A percentile compares a stretch with the other conserved stretches of the same genome.
Evolutionary conservation across 2,329 filamentous ascomycete genomes (phyloP).

Genomic region (Scedosporium dehoogii): DNA sequence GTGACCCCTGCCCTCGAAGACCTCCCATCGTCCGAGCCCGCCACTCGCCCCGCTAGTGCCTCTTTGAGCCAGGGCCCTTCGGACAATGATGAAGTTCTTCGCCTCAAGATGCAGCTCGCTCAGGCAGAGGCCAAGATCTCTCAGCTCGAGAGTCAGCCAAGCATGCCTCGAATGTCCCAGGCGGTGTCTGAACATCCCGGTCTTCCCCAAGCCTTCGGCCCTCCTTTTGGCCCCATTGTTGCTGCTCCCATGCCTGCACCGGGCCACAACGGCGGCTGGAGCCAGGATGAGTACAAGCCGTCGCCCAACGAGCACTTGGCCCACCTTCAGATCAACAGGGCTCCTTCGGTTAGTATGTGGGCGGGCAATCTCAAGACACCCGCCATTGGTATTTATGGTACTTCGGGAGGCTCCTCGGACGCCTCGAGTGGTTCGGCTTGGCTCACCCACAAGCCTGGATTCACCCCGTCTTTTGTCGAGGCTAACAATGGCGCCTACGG

Average conservation of each 20-base stretch:
- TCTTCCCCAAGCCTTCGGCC: background rate
- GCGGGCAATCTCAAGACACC: constrained; percentile 22
- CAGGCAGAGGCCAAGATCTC: constrained; percentile 61
- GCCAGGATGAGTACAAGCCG: background rate
- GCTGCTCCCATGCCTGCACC: background rate
- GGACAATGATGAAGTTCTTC: constrained; percentile 50
- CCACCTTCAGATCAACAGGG: constrained; percentile 23
- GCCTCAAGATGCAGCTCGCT: constrained; percentile 61
- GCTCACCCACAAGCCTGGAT: constrained; percentile 29
- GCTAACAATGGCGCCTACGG: constrained; percentile 20
- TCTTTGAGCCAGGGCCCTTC: constrained; percentile 30
- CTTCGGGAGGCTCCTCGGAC: background rate
- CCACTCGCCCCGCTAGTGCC: constrained; percentile 43
- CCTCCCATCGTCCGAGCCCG: constrained; percentile 36
- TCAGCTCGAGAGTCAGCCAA: constrained; percentile 32
- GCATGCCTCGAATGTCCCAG: background rate
- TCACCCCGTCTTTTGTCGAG: constrained; percentile 31
- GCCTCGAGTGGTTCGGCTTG: constrained; percentile 22
- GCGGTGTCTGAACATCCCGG: background rate
- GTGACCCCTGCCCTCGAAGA: constrained; percentile 52
- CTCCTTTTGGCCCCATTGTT: background rate
- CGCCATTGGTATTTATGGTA: background rate
- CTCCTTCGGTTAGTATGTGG: constrained; percentile 48
- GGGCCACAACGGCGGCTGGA: background rate
- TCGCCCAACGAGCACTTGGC: background rate